phyloP scores from a whole-genome alignment of 78 protist genomes.

The Protostelium mycophagum region DNA sequence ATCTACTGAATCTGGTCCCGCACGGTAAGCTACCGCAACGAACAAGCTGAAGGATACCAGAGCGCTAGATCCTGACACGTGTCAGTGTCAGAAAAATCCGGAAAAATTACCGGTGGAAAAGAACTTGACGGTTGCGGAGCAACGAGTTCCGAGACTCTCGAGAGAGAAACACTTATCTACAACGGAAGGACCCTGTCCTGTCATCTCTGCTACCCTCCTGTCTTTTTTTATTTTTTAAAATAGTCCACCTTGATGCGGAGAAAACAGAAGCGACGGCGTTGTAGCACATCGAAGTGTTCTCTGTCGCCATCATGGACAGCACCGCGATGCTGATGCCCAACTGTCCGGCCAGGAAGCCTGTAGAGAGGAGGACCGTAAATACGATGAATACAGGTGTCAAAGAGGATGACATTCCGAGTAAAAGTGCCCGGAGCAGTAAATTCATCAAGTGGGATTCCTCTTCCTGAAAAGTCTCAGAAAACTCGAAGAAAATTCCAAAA shows the following conservation, averaged over 20 bases:
- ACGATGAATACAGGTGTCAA: not conserved
- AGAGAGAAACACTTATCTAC: not conserved
- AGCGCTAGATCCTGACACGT: not conserved
- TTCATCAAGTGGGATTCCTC: not conserved
- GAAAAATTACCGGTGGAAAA: not conserved
- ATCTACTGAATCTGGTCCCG: not conserved
- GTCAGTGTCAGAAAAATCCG: not conserved
- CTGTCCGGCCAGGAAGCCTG: not conserved
- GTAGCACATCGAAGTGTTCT: slow-evolving; percentile 1
- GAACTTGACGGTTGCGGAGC: not conserved
- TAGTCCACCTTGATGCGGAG: not conserved
- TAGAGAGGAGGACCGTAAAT: not conserved
- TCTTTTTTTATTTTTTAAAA: too few species aligned
- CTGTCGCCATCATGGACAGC: not conserved
- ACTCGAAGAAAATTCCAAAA: too few species aligned
- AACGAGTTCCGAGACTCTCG: not conserved
- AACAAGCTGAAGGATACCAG: not conserved
- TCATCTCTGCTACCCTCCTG: not conserved
- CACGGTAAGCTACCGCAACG: slow-evolving; percentile 1
- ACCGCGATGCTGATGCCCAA: not conserved
- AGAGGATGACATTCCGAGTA: not conserved
- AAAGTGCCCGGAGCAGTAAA: not conserved
- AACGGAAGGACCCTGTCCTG: not conserved
- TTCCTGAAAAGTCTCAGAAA: not conserved
- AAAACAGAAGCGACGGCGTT: not conserved